Evolutionary conservation across 2,329 filamentous ascomycete genomes (phyloP).

Genomic region (Monosporascus sp.): DNA sequence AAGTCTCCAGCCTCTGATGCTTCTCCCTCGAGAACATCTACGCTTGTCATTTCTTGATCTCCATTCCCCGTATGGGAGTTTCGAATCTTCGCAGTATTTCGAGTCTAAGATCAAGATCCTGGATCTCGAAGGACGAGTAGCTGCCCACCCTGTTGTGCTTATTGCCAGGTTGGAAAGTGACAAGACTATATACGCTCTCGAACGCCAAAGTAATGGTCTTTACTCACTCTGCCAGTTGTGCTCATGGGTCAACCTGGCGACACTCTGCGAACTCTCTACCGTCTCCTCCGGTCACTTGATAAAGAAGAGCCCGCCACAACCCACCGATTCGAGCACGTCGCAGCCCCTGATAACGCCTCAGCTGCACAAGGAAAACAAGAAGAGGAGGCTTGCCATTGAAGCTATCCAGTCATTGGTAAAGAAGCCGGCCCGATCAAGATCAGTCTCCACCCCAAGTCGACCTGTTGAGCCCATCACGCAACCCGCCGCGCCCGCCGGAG

Average conservation of each 20-base stretch:
- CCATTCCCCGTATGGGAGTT: slow-evolving; percentile 41
- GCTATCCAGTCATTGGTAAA: slow-evolving; percentile 58
- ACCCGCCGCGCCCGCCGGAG: slow-evolving; percentile 8
- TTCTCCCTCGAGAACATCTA: slow-evolving; percentile 56
- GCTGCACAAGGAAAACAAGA: slow-evolving; percentile 46
- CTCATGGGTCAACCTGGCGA: slow-evolving; percentile 57
- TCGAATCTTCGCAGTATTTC: slow-evolving; percentile 51
- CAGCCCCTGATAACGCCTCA: slow-evolving; percentile 37
- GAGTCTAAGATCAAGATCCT: slow-evolving; percentile 59
- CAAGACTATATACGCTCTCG: slow-evolving; percentile 55
- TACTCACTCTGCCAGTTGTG: slow-evolving; percentile 67
- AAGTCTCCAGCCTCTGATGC: slow-evolving; percentile 54
- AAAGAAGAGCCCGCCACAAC: slow-evolving; percentile 25
- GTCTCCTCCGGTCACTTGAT: slow-evolving; percentile 33
- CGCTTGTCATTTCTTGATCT: slow-evolving; percentile 59
- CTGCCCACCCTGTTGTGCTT: slow-evolving; percentile 49
- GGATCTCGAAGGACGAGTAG: slow-evolving; percentile 57
- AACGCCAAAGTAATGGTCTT: slow-evolving; percentile 54
- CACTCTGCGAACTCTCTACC: slow-evolving; percentile 46
- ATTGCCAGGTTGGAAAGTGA: slow-evolving; percentile 55
- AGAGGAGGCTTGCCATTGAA: slow-evolving; percentile 55
- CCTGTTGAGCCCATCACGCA: slow-evolving; percentile 5
- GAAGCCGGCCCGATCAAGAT: slow-evolving; percentile 42
- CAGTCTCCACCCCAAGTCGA: slow-evolving; percentile 29
- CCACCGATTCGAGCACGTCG: slow-evolving; percentile 11